phyloP scores from a whole-genome alignment of 345 rosid species.

The Raphanus raphanistrum region DNA sequence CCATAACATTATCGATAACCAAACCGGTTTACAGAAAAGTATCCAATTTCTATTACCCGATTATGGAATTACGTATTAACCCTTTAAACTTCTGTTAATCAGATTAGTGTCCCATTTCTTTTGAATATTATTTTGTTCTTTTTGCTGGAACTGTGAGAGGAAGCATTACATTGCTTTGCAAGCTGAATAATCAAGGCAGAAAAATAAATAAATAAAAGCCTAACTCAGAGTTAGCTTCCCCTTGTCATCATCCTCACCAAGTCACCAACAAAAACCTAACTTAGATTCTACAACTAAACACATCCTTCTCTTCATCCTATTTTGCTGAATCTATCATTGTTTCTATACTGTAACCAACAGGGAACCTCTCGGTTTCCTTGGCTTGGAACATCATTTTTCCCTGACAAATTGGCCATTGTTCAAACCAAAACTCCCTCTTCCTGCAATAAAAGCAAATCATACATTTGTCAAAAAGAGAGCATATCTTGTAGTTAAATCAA shows the following conservation, averaged over 20 bases:
- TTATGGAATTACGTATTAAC: neutral
- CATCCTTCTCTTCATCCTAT: neutral
- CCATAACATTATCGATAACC: neutral
- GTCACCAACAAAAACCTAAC: neutral
- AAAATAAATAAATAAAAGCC: neutral
- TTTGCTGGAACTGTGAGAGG: neutral
- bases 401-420: no score
- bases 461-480: no score
- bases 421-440: no score
- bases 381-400: no score
- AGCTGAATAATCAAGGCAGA: neutral
- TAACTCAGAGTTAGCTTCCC: neutral
- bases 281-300: neutral
- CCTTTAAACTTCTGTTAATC: neutral
- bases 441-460: no score
- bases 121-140: neutral
- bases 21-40: neutral
- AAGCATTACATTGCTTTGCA: neutral
- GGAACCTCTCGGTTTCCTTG: no score
- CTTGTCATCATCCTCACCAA: neutral
- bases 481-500: no score
- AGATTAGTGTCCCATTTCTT: neutral
- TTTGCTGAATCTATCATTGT: slow-evolving; percentile 10
- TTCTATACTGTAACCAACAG: no score
- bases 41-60: neutral